phyloP scores from a whole-genome alignment of 2,329 filamentous ascomycete species.

The Myotisia sp. region DNA sequence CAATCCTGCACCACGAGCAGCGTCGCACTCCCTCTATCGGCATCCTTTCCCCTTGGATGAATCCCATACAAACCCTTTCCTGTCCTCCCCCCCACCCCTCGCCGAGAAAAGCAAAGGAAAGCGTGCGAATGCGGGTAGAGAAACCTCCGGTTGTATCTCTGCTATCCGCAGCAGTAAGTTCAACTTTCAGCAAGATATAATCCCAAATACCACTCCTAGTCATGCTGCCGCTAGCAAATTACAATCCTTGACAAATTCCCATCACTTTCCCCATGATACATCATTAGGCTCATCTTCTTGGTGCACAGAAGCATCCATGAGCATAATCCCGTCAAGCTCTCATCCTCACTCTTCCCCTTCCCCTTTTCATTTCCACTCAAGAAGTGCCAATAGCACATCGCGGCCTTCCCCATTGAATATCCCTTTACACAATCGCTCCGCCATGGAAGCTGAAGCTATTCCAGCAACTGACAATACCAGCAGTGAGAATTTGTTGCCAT shows the following conservation, averaged over 20 bases:
- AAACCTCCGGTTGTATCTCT: constrained; percentile 4
- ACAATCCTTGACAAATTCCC: constrained; percentile 1
- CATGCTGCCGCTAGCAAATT: no score
- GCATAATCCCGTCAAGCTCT: neutral
- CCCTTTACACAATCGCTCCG: no score
- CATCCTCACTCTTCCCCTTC: constrained; percentile 1
- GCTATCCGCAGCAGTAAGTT: constrained; percentile 12
- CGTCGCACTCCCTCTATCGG: constrained; percentile 8
- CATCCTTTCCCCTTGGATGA: constrained; percentile 11
- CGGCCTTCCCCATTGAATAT: no score
- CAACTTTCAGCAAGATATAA: constrained; percentile 6
- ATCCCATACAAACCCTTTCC: constrained; percentile 12
- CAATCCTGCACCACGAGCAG: constrained; percentile 7
- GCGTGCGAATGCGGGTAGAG: constrained; percentile 1
- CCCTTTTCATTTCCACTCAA: constrained; percentile 1
- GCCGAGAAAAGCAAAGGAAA: constrained; percentile 3
- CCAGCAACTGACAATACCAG: constrained; percentile 10
- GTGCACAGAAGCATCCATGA: constrained; percentile 2
- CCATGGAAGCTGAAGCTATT: neutral
- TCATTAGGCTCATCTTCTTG: constrained; percentile 3
- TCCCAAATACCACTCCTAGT: neutral
- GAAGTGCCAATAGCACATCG: neutral
- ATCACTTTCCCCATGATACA: neutral
- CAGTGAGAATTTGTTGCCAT: constrained; percentile 11
- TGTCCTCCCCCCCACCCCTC: constrained; percentile 10